phyloP scores from a whole-genome alignment of 306 rosid species.

The Gynostemma pentaphyllum region DNA sequence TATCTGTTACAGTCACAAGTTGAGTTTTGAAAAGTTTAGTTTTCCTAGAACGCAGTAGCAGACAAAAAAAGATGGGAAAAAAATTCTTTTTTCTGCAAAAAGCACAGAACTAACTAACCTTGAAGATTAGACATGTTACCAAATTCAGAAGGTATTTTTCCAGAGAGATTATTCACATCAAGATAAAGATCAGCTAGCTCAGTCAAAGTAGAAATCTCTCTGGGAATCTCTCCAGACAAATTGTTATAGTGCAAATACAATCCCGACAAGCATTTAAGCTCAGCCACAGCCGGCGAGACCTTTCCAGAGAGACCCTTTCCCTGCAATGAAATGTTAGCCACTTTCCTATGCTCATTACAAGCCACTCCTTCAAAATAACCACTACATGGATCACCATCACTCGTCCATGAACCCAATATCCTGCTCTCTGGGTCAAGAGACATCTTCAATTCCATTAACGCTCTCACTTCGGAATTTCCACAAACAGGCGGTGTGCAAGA shows the following conservation, averaged over 20 bases:
- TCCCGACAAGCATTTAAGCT: constrained; percentile 69
- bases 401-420: constrained; percentile 63
- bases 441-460: constrained; percentile 61
- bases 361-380: constrained; percentile 63
- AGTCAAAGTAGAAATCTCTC: constrained; percentile 53
- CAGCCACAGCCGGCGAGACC: constrained; percentile 61
- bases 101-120: constrained; percentile 49
- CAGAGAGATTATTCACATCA: constrained; percentile 60
- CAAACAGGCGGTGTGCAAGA: constrained; percentile 8
- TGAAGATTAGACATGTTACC: constrained; percentile 66
- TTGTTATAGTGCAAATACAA: constrained; percentile 74
- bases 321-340: constrained; percentile 69
- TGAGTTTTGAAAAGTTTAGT: not conserved
- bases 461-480: constrained; percentile 67
- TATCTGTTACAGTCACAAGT: not conserved
- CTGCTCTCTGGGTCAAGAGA: constrained; percentile 71
- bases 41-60: too few relatives aligned
- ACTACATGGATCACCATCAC: constrained; percentile 64
- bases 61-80: too few relatives aligned
- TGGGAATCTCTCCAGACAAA: constrained; percentile 75
- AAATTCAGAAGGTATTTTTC: constrained; percentile 51
- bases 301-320: constrained; percentile 80
- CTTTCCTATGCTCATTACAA: constrained; percentile 69
- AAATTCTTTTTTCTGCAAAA: not conserved
- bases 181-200: constrained; percentile 80